Percentiles rank a stretch among this genome's conserved stretches.
phyloP scores from a whole-genome alignment of 768 basidiomycete genomes.

The Candolleomyces efflorescens region DNA sequence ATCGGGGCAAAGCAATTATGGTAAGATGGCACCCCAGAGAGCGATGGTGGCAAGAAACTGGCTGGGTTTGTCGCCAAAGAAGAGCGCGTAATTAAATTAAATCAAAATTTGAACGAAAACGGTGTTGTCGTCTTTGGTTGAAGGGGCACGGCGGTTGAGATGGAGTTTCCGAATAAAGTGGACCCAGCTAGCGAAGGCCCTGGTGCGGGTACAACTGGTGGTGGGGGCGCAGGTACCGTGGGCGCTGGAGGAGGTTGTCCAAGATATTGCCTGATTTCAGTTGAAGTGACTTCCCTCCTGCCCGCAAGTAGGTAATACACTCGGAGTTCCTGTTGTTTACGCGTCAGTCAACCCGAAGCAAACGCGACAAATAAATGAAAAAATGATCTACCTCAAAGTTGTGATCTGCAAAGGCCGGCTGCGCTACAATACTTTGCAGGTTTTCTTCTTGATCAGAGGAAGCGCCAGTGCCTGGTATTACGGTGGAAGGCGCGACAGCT shows the following conservation, averaged over 20 bases:
- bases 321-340: slow-evolving; percentile 10
- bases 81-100: no score
- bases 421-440: slow-evolving; percentile 8
- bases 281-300: slow-evolving; percentile 9
- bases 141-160: background rate
- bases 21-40: no score
- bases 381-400: slow-evolving; percentile 14
- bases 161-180: background rate
- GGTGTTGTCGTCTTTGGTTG: background rate
- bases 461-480: background rate
- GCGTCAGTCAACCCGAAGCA: background rate
- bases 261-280: slow-evolving; percentile 9
- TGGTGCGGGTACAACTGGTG: no score
- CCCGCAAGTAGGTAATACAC: slow-evolving; percentile 12
- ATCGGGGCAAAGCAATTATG: no score
- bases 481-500: background rate
- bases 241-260: background rate
- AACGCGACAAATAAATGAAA: background rate
- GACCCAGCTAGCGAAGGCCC: background rate
- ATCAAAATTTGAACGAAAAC: slow-evolving; percentile 1
- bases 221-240: no score
- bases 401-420: slow-evolving; percentile 11
- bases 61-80: no score
- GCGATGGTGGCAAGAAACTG: no score
- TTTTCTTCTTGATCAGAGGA: slow-evolving; percentile 1